Evolutionary conservation across 305 asterid genomes (phyloP), one percentile per base, ranked within the genome.

Genomic region (Fraxinus paxiana): DNA sequence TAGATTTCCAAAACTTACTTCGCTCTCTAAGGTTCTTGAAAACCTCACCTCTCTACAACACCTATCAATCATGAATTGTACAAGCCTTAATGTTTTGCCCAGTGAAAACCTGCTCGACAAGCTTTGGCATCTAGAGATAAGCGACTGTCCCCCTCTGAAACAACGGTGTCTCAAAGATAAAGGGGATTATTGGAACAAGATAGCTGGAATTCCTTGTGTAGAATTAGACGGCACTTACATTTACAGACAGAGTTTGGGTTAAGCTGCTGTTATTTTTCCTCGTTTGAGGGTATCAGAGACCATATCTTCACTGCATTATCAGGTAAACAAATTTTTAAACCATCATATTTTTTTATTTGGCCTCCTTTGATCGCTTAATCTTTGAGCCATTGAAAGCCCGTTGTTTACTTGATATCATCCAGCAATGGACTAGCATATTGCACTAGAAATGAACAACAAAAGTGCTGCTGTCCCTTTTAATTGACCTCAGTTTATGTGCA

Each of bases 51-150:
- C 82, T 43, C 82, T 88, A 75, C 84, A 69, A 15, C 87, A 84
- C 61, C 67, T 88, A 3, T 82, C 85, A 54, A 20, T 85, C 59
- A 79, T 83, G 88, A 85, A 83, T 67, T 87, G 90, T 51, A 59
- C 79, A 20, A 85, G 33, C 46, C 85, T 87, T 4, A 80, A 20
- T 37, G 77, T 41, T 7, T 81, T 87, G 85, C 90, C 88, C 0
- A 38, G 83, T 30, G 82, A 78, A 24, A 41, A 77, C 72, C 37
- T 87, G 10, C 87, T 87, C 8, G 82, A 80, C 72, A 77, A 80
- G 78, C 90, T 87, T 35, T 87, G 90, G 90, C 82, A 77, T 80
- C 84, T 87, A 4, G 86, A 85, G 31, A 87, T 87, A 73, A 85
- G 85, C 17, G 87, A 79, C 72, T 87, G 90, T 15, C 78, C 83